These are phyloP conservation scores for Cardamine chenopodiifolia DNA, from an alignment of 345 rosid genomes.

Conservation along the genomic window DNA sequence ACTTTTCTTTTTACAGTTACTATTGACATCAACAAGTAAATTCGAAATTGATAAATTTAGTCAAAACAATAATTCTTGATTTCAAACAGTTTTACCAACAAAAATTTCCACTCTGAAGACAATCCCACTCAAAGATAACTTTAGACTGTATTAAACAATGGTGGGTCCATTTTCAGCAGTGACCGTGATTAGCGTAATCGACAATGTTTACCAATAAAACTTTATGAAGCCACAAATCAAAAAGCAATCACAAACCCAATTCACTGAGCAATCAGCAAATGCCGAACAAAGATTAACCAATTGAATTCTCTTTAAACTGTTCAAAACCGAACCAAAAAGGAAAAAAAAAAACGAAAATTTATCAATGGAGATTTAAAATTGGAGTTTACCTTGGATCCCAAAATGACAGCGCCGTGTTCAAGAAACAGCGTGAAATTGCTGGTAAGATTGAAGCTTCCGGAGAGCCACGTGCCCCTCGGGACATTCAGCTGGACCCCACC, in stretches of 20 bases:
- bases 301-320: neutral
- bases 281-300: neutral
- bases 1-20: conserved; percentile 2
- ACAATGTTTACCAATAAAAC: conserved; percentile 20
- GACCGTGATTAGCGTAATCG: conserved; percentile 30
- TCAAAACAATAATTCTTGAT: neutral
- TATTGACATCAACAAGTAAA: conserved; percentile 7
- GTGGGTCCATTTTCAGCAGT: conserved; percentile 30
- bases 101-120: neutral
- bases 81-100: neutral
- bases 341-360: neutral
- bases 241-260: conserved; percentile 4
- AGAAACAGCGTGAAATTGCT: conserved; percentile 91
- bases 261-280: conserved; percentile 14
- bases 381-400: conserved; percentile 77
- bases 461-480: conserved; percentile 78
- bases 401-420: conserved; percentile 70
- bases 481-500: conserved; percentile 86
- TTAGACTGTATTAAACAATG: conserved; percentile 12
- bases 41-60: neutral
- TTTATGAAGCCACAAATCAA: conserved; percentile 9
- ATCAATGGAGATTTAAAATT: neutral
- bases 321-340: neutral
- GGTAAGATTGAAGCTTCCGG: conserved; percentile 94
- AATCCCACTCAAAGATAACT: conserved; percentile 12